Percentiles rank a stretch among this genome's conserved stretches.
Conservation (phyloP, 1,139 yeast species). For the Pichia sp. region DNA sequence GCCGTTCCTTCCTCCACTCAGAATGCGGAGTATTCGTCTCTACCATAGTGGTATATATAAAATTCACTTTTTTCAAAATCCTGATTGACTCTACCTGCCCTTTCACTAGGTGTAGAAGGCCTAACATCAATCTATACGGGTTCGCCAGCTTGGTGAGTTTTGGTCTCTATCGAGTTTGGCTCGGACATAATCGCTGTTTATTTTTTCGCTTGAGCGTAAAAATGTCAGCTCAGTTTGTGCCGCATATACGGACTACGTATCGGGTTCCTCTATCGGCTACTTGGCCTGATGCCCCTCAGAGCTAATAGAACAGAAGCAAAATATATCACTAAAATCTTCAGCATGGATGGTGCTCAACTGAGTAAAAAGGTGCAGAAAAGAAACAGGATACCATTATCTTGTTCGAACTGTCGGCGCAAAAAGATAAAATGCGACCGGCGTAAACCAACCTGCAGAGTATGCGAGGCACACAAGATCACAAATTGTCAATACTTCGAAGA, state of each 20-base stretch:
- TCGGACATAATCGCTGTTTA: background rate
- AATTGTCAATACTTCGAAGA: conserved; percentile 5
- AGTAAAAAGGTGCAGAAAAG: conserved; percentile 1
- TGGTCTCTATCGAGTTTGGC: too few species aligned
- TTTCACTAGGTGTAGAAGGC: too few species aligned
- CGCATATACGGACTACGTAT: too few species aligned
- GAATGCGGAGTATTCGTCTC: background rate
- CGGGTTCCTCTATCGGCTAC: background rate
- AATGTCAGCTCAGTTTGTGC: background rate
- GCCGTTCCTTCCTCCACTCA: conserved; percentile 2
- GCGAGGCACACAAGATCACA: conserved; percentile 10
- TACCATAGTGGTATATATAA: background rate
- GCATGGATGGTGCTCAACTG: background rate
- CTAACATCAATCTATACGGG: too few species aligned
- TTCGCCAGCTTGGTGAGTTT: too few species aligned
- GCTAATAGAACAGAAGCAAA: background rate
- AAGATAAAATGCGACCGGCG: conserved; percentile 15
- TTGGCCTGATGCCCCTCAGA: too few species aligned
- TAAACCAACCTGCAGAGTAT: conserved; percentile 11
- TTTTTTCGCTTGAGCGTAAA: background rate
- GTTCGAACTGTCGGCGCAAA: conserved; percentile 11
- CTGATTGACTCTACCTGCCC: too few species aligned
- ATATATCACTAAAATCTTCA: background rate
- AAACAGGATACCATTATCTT: conserved; percentile 11
- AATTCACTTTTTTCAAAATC: too few species aligned